Base-by-base conservation (phyloP, 352 stramenopile genomes). In the Phytophthora fragariae region DNA sequence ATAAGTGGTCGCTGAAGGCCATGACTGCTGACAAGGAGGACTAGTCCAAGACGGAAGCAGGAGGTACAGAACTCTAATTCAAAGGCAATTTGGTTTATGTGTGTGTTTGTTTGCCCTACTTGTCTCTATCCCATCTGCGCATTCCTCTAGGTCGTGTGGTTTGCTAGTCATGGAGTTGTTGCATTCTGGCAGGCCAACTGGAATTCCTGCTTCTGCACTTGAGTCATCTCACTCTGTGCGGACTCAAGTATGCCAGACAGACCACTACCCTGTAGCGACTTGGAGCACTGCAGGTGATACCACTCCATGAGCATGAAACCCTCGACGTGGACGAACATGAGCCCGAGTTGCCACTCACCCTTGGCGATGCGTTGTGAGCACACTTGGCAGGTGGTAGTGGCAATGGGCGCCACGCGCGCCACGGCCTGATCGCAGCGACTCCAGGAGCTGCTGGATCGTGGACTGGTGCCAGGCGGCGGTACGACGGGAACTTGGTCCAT, bases 281-380 rank as follows among this genome's bases (percentile, higher is more conserved):
- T 73, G 57, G 77, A 81, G 77, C 88, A 95, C 50, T 80, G 73
- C 29, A 95, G 65, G 70, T 95, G 88, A 70, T 93, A 83, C 88
- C 88, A 95, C 75, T 95, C 88, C 85, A 95, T 92, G 68, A 95
- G 82, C 88, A 95, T 93, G 78, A 93, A 95, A 57, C 88, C 88
- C 39, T 95, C 88, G 67, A 92, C 73, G 78, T 95, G 88, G 68
- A 93, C 84, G 72, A 93, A 95, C 88, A 95, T 95, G 72, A 92
- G 83, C 1, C 88, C 88, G 60, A 95, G 73, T 59, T 93, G 85
- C 83, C 88, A 92, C 53, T 84, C 72, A 68, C 84, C 88, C 57
- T 89, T 77, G 50, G 63, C 68, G 59, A 95, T 94, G 54, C 79
- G 76, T 27, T 72, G 72, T 55, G 66, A 81, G 74, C 88, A 95